A percentile compares a stretch with the other conserved stretches of the same genome.
Conservation (phyloP, 352 stramenopile genomes). For the Aphanomyces cochlioides region DNA sequence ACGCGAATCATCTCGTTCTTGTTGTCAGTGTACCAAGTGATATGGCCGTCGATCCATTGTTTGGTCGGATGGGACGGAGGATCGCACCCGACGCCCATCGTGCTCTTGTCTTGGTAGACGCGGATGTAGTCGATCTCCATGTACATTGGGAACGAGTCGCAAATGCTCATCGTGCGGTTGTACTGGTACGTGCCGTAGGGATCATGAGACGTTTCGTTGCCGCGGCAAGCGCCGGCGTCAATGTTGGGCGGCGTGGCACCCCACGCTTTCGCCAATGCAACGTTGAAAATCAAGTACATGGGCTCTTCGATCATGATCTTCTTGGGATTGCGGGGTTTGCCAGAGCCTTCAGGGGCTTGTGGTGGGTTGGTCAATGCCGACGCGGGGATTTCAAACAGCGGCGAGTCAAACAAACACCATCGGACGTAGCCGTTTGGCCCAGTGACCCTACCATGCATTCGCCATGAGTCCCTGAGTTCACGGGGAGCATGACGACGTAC, state of each 20-base stretch:
- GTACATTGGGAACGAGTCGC: slow-evolving; percentile 32
- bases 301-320: slow-evolving; percentile 48
- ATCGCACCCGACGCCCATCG: slow-evolving; percentile 42
- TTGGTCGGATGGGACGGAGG: slow-evolving; percentile 42
- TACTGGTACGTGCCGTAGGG: slow-evolving; percentile 28
- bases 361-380: slow-evolving; percentile 52
- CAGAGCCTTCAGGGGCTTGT: slow-evolving; percentile 17
- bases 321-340: slow-evolving; percentile 23
- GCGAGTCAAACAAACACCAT: slow-evolving; percentile 57
- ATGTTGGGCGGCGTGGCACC: slow-evolving; percentile 34
- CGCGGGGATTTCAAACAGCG: slow-evolving; percentile 59
- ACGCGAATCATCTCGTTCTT: neutral
- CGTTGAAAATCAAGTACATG: slow-evolving; percentile 83
- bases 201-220: slow-evolving; percentile 17
- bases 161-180: slow-evolving; percentile 25
- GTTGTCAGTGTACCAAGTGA: neutral
- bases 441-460: slow-evolving; percentile 31
- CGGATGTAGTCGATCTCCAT: slow-evolving; percentile 48
- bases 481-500: slow-evolving; percentile 7
- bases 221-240: slow-evolving; percentile 27
- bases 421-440: slow-evolving; percentile 58
- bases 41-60: slow-evolving; percentile 41
- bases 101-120: slow-evolving; percentile 48
- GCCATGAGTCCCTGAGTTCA: neutral
- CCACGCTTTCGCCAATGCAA: slow-evolving; percentile 67